Percentiles rank a stretch among this genome's conserved stretches.
Evolutionary conservation across 139 green algal genomes (phyloP).

Genomic region (Micromonas commoda): DNA sequence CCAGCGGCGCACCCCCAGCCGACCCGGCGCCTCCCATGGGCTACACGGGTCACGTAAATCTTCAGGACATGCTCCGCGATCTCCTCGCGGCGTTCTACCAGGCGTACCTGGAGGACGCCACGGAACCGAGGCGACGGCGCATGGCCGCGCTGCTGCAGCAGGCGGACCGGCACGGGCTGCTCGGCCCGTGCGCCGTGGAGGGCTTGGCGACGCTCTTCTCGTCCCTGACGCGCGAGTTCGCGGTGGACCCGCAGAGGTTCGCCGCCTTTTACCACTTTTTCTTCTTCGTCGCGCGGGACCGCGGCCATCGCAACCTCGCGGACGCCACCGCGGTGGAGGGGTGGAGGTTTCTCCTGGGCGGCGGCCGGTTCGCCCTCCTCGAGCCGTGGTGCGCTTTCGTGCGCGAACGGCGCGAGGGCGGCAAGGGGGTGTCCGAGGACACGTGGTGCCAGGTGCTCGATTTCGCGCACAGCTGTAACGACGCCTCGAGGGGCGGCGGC

Average conservation of each 20-base stretch:
- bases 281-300: not conserved
- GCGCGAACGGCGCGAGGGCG: slow-evolving; percentile 20
- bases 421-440: slow-evolving; percentile 42
- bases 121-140: not conserved
- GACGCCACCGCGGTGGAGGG: not conserved
- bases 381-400: not conserved
- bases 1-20: not conserved
- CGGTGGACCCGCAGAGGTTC: not conserved
- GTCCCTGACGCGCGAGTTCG: not conserved
- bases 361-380: not conserved
- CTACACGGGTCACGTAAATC: not conserved
- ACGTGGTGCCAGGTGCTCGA: slow-evolving; percentile 44
- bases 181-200: not conserved
- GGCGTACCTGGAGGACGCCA: not conserved
- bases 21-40: too few species aligned
- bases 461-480: slow-evolving; percentile 29
- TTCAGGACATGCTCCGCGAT: not conserved
- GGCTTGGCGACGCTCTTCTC: not conserved
- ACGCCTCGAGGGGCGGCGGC: slow-evolving; percentile 3
- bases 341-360: not conserved
- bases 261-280: not conserved
- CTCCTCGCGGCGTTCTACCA: not conserved
- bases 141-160: not conserved
- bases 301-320: not conserved
- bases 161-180: not conserved